Conservation (phyloP, 768 basidiomycete species). For the Pulveroboletus ravenelii region DNA sequence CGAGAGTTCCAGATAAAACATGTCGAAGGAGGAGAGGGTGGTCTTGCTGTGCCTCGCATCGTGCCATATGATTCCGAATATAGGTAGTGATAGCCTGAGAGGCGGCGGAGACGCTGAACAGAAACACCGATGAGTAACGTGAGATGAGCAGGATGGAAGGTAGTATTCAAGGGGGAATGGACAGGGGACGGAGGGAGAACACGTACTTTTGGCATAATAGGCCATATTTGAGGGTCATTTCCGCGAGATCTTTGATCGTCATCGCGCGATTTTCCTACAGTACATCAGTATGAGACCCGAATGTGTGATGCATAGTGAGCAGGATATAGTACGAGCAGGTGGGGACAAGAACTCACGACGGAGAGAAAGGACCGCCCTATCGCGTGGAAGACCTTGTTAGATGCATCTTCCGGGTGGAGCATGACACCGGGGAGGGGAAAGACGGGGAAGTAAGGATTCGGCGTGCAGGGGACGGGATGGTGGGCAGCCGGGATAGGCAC, state of each 20-base stretch:
- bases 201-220: conserved; percentile 73
- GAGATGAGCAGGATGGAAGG: conserved; percentile 6
- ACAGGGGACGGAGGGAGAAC: conserved; percentile 6
- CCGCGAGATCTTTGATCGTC: conserved; percentile 83
- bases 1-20: conserved; percentile 61
- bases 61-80: conserved; percentile 65
- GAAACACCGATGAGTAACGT: conserved; percentile 8
- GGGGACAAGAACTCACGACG: conserved; percentile 46
- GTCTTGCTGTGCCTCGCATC: conserved; percentile 68
- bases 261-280: conserved; percentile 72
- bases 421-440: conserved; percentile 64
- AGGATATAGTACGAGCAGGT: conserved; percentile 5
- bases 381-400: conserved; percentile 67
- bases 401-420: conserved; percentile 70
- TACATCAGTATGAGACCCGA: conserved; percentile 7
- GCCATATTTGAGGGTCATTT: conserved; percentile 60
- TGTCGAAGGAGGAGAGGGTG: conserved; percentile 72
- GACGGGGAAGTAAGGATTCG: conserved; percentile 27
- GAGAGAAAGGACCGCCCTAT: conserved; percentile 70
- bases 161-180: conserved; percentile 5
- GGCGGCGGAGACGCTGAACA: conserved; percentile 63
- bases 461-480: conserved; percentile 13
- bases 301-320: conserved; percentile 18
- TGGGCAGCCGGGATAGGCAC: conserved; percentile 23
- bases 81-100: conserved; percentile 82